phyloP scores from a whole-genome alignment of 2,329 filamentous ascomycete genomes.

The Fusarium pseudograminearum region DNA sequence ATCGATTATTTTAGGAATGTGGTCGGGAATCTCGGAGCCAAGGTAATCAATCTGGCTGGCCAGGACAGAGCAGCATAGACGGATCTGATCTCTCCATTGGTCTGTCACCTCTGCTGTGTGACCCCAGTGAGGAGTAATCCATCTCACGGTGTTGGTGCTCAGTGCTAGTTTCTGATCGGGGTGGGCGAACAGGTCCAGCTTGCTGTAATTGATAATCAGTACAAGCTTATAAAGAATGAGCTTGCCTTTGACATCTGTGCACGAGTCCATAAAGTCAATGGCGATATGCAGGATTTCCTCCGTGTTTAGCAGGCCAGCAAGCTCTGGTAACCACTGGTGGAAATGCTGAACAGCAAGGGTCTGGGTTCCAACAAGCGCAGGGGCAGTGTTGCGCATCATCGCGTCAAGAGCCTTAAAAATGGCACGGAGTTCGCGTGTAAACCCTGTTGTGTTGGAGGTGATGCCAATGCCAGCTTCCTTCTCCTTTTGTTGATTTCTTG shows the following conservation, averaged over 20 bases:
- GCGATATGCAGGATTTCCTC: constrained; percentile 92
- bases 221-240: constrained; percentile 92
- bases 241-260: constrained; percentile 87
- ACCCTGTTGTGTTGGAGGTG: constrained; percentile 76
- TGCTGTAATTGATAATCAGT: constrained; percentile 90
- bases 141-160: constrained; percentile 84
- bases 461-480: constrained; percentile 91
- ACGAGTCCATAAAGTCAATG: constrained; percentile 94
- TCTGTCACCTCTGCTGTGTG: constrained; percentile 77
- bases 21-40: constrained; percentile 84
- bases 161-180: constrained; percentile 80
- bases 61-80: constrained; percentile 91
- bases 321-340: constrained; percentile 95
- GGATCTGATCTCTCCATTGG: constrained; percentile 92
- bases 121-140: constrained; percentile 96
- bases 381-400: constrained; percentile 88
- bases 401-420: constrained; percentile 92
- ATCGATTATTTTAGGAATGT: constrained; percentile 90
- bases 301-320: constrained; percentile 78
- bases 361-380: constrained; percentile 91
- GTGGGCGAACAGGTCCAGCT: constrained; percentile 83
- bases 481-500: constrained; percentile 84
- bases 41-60: constrained; percentile 85
- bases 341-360: constrained; percentile 96
- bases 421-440: constrained; percentile 83